Base-by-base conservation (phyloP, 805 yeast genomes). In the Metschnikowia proteae region DNA sequence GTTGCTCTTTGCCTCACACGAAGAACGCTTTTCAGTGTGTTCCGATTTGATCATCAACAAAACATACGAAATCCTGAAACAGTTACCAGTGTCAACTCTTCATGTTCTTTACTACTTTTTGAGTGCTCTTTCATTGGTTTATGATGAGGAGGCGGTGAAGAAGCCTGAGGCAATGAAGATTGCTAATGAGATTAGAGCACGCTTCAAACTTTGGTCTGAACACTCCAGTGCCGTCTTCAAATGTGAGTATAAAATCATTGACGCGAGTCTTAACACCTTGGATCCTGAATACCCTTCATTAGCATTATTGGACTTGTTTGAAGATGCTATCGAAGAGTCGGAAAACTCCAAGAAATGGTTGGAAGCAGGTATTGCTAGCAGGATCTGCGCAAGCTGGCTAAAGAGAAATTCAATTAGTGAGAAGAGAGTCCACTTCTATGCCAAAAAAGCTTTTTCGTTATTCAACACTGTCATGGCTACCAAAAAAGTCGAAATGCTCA, bases 351-450 rank as follows among this genome's bases (percentile, higher is more conserved):
- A 64, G 8, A 55, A 63, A 17, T 59, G 66, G 55, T 60, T 66
- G 27, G 79, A 76, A 43, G 66, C 65, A 5, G 80, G 75, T 2
- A 49, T 70, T 43, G 67, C 68, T 6, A 64, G 69, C 48, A 71
- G 73, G 45, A 61, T 72, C 17, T 76, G 81, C 59, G 78, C 73
- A 7, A 45, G 56, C 25, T 74, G 81, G 76, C 54, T 73, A 7
- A 48, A 52, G 2, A 48, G 38, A 4, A 50, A 47, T 4, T 53
- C 63, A 1, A 54, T 52, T 25, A 54, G 63, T 32, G 65, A 62
- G 33, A 64, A 58, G 26, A 59, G 81, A 46, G 67, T 74, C 0
- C 47, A 61, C 8, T 55, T 50, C n/a, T 76, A 64, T 52, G 65
- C 72, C 6, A 66, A 58, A 37, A 66, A 65, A 26, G 75, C 80